A percentile compares a stretch with the other conserved stretches of the same genome.
These are phyloP conservation scores for Malus hybrid DNA, from an alignment of 331 rosid species.

Conservation along the genomic window DNA sequence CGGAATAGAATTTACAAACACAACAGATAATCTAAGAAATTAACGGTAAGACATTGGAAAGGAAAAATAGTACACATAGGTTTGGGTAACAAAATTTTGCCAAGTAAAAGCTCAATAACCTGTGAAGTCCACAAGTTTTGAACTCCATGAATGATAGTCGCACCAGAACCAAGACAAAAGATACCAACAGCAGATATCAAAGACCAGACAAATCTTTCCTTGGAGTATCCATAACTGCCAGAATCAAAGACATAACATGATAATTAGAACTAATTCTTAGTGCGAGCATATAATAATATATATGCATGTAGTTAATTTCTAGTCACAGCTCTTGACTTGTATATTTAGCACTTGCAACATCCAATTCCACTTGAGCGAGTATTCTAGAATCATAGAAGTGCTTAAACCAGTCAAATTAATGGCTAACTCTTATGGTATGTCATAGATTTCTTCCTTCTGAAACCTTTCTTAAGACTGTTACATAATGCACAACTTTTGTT, in stretches of 20 bases:
- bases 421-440: neutral
- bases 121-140: slow-evolving; percentile 87
- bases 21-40: neutral
- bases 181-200: slow-evolving; percentile 97
- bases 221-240: slow-evolving; percentile 91
- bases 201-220: slow-evolving; percentile 99
- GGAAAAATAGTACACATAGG: neutral
- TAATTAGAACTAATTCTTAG: neutral
- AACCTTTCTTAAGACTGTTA: neutral
- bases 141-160: slow-evolving; percentile 84
- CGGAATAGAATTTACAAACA: slow-evolving; percentile 8
- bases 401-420: neutral
- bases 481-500: neutral
- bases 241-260: slow-evolving; percentile 8
- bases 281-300: neutral
- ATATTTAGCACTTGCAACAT: neutral
- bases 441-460: neutral
- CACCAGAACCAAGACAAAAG: slow-evolving; percentile 98
- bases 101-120: slow-evolving; percentile 32
- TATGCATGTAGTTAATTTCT: neutral
- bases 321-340: neutral
- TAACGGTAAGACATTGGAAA: neutral
- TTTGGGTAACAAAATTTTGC: slow-evolving; percentile 1
- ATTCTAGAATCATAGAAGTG: neutral
- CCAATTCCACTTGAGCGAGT: neutral